These are phyloP conservation scores for Boletus reticulatus DNA, from an alignment of 768 basidiomycete genomes.

Conservation along the genomic window DNA sequence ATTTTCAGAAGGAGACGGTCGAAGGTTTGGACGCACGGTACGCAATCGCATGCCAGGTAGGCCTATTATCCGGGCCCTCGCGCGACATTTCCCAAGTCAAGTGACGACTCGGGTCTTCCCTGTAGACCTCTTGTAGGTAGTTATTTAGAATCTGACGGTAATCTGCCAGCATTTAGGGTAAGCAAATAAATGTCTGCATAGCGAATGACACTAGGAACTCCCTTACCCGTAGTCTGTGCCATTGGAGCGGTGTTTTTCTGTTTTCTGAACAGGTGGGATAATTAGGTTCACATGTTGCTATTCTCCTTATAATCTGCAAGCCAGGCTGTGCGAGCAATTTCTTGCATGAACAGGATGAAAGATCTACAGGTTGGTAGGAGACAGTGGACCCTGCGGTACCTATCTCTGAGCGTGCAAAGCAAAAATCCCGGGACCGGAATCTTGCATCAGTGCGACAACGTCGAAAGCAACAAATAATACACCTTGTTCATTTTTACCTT, in stretches of 20 bases:
- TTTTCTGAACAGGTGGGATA: not conserved
- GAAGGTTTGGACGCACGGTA: constrained; percentile 12
- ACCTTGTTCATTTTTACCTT: not conserved
- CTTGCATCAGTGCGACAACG: not conserved
- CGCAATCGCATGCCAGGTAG: constrained; percentile 25
- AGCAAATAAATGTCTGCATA: not conserved
- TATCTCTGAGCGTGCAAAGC: not conserved
- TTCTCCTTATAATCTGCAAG: constrained; percentile 15
- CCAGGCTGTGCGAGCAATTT: constrained; percentile 13
- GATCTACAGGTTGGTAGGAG: constrained; percentile 25
- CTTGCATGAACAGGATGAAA: constrained; percentile 1
- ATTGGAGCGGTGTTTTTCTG: not conserved
- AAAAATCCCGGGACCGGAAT: not conserved
- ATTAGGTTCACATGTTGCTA: not conserved
- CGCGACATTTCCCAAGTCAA: constrained; percentile 17
- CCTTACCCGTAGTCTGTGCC: constrained; percentile 14
- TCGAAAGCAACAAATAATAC: not conserved
- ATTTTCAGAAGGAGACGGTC: not conserved
- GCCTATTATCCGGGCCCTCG: constrained; percentile 19
- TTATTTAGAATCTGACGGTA: constrained; percentile 24
- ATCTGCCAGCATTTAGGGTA: constrained; percentile 7
- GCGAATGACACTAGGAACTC: not conserved
- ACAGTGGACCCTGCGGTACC: constrained; percentile 1
- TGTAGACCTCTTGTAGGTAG: constrained; percentile 15
- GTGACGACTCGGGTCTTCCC: constrained; percentile 11